Evolutionary conservation across 148 eudicot species (phyloP).

Genomic region (Silene latifolia): DNA sequence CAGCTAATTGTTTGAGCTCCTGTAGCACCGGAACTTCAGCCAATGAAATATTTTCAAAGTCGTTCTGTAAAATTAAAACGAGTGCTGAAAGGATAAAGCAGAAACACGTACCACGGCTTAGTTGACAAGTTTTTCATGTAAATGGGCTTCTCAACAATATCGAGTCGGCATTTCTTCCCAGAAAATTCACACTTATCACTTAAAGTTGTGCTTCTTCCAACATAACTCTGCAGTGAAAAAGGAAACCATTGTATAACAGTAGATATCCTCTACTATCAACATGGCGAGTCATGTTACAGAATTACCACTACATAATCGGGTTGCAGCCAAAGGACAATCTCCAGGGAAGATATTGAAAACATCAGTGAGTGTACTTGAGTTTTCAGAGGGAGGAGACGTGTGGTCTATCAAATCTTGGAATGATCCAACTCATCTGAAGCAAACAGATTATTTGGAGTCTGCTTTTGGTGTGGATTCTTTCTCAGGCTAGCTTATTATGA

Average conservation of each 20-base stretch:
- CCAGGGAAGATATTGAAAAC: constrained; percentile 57
- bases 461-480: constrained; percentile 78
- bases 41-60: constrained; percentile 5
- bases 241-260: no score
- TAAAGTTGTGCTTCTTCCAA: constrained; percentile 38
- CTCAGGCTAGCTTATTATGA: constrained; percentile 49
- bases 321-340: constrained; percentile 40
- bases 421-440: constrained; percentile 68
- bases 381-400: constrained; percentile 43
- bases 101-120: constrained; percentile 41
- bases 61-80: background rate
- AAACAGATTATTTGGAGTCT: constrained; percentile 46
- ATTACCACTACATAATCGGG: constrained; percentile 38
- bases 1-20: constrained; percentile 77
- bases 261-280: no score
- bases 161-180: constrained; percentile 74
- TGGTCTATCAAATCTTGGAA: constrained; percentile 81
- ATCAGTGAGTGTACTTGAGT: constrained; percentile 61
- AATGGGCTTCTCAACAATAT: constrained; percentile 78
- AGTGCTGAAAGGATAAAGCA: constrained; percentile 19
- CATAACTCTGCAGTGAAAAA: constrained; percentile 5
- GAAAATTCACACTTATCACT: constrained; percentile 48
- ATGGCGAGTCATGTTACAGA: no score
- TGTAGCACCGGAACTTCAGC: constrained; percentile 33
- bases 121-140: constrained; percentile 70